These are phyloP conservation scores for Phlebiopsis gigantea DNA, from an alignment of 768 basidiomycete genomes.

Conservation along the genomic window DNA sequence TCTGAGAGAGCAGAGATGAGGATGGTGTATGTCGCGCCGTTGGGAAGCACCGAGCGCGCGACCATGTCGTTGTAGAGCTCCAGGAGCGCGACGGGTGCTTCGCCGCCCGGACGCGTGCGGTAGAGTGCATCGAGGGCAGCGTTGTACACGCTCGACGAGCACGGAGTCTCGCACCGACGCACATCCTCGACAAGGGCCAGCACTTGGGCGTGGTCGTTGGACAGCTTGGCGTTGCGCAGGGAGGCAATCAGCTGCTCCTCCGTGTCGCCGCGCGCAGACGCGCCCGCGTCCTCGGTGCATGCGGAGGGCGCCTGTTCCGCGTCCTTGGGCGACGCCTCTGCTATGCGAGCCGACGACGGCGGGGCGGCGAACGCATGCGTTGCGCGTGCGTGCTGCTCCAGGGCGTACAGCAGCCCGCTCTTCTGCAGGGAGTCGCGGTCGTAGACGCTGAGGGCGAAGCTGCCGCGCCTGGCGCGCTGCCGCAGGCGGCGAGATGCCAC, in stretches of 20 bases:
- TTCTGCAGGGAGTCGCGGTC: constrained; percentile 37
- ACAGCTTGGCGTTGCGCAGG: background rate
- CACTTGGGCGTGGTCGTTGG: background rate
- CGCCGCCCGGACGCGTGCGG: constrained; percentile 39
- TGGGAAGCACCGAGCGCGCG: constrained; percentile 54
- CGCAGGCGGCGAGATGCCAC: constrained; percentile 19
- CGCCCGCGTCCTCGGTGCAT: constrained; percentile 13
- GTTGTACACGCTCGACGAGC: constrained; percentile 10
- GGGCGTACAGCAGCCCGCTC: constrained; percentile 46
- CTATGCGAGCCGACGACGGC: constrained; percentile 4
- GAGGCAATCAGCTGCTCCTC: background rate
- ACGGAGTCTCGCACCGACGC: constrained; percentile 20
- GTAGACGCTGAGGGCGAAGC: constrained; percentile 45
- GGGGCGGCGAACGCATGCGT: constrained; percentile 45
- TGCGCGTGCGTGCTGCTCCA: constrained; percentile 59
- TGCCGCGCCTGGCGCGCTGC: constrained; percentile 51
- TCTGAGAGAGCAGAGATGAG: constrained; percentile 59
- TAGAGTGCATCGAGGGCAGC: constrained; percentile 29
- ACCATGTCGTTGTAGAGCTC: constrained; percentile 74
- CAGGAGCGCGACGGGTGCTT: constrained; percentile 51
- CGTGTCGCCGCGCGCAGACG: background rate
- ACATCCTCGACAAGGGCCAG: background rate
- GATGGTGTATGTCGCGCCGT: constrained; percentile 50
- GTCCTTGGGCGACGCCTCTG: constrained; percentile 2
- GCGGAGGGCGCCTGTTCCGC: constrained; percentile 15